phyloP scores from a whole-genome alignment of 768 basidiomycete genomes.

The Termitomyces sp. region DNA sequence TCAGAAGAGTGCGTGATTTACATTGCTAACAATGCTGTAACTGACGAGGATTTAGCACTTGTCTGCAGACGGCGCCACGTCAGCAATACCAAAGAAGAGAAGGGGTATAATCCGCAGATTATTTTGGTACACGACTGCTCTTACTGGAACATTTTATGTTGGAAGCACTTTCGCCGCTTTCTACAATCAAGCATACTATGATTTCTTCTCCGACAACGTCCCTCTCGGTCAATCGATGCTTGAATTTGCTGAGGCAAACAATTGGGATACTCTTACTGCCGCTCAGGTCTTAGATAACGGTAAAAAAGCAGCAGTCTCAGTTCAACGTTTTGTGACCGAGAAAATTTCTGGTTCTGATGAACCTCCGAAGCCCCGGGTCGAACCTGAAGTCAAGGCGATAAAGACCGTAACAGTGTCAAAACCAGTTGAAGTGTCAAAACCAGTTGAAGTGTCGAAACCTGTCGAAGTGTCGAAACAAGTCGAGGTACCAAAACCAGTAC shows the following conservation, averaged over 20 bases:
- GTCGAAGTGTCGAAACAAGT: neutral
- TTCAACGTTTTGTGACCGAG: constrained; percentile 47
- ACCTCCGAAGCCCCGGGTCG: constrained; percentile 21
- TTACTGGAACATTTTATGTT: constrained; percentile 75
- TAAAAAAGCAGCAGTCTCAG: constrained; percentile 39
- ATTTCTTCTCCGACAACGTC: constrained; percentile 77
- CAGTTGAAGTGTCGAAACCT: neutral
- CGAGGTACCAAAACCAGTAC: neutral
- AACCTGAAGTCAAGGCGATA: constrained; percentile 32
- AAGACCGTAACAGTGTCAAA: constrained; percentile 22
- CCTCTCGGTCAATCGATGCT: constrained; percentile 75
- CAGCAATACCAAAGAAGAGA: constrained; percentile 42
- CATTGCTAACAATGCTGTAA: neutral
- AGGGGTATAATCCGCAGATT: constrained; percentile 51
- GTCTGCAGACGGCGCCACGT: constrained; percentile 45
- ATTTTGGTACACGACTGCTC: constrained; percentile 61
- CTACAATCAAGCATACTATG: constrained; percentile 74
- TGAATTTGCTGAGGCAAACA: constrained; percentile 72
- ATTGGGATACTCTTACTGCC: constrained; percentile 74
- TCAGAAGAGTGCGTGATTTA: constrained; percentile 48
- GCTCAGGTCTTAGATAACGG: constrained; percentile 50
- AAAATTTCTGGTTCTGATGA: constrained; percentile 42
- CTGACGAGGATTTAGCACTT: constrained; percentile 42
- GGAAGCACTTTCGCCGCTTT: constrained; percentile 77
- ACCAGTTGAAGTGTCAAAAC: neutral